Percentiles rank a stretch among this genome's conserved stretches.
phyloP scores from a whole-genome alignment of 306 rosid species.

The Glycine soja region DNA sequence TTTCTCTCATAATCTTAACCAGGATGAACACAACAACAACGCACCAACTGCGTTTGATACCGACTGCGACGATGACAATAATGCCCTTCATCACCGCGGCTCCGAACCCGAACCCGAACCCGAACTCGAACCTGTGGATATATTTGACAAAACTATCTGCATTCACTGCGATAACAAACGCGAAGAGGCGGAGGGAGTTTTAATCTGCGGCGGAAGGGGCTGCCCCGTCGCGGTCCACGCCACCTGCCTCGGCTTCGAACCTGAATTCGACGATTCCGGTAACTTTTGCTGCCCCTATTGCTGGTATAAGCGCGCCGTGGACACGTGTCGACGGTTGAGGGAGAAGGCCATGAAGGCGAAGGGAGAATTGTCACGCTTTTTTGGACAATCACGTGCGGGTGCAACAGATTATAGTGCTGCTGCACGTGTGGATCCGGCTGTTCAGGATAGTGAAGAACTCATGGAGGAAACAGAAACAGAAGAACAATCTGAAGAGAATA shows the following conservation, averaged over 20 bases:
- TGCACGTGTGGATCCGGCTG: not conserved
- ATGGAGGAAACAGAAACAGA: not conserved
- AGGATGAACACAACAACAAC: not conserved
- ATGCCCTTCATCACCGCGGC: not conserved
- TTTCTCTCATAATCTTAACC: not conserved
- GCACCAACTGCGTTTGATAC: constrained; percentile 15
- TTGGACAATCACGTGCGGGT: constrained; percentile 30
- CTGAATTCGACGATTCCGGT: constrained; percentile 66
- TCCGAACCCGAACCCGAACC: too few relatives aligned
- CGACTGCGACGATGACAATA: not conserved
- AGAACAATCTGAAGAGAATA: too few relatives aligned
- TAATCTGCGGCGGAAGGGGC: constrained; percentile 60
- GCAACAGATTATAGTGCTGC: not conserved
- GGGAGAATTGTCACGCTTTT: constrained; percentile 54
- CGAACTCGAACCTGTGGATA: constrained; percentile 26
- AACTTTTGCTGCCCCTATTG: constrained; percentile 74
- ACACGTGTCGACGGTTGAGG: constrained; percentile 44
- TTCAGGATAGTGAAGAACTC: not conserved
- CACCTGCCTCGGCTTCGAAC: constrained; percentile 60
- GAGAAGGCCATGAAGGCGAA: constrained; percentile 56
- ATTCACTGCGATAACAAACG: constrained; percentile 51
- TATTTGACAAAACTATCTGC: constrained; percentile 50
- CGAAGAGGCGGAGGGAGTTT: constrained; percentile 23
- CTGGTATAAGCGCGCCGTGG: constrained; percentile 53
- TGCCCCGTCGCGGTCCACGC: constrained; percentile 68